Evolutionary conservation across 1,284 basidiomycete genomes (phyloP).

Genomic region (Boletus sp.): DNA sequence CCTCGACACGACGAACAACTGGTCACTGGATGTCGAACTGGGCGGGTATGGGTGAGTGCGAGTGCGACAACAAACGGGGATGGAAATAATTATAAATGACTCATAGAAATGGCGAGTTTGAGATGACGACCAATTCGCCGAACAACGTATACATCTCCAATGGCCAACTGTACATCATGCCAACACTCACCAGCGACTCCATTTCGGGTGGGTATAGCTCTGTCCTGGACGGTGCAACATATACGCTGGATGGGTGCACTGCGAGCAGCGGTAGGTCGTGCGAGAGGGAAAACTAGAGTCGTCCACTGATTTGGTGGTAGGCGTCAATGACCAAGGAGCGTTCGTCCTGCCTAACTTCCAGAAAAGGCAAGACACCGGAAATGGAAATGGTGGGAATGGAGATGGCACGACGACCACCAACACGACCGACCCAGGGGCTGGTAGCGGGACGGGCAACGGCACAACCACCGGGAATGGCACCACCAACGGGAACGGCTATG

Average conservation of each 20-base stretch:
- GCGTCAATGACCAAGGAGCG: conserved; percentile 15
- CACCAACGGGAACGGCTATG: background rate
- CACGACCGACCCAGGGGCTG: background rate
- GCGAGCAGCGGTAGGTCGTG: conserved; percentile 22
- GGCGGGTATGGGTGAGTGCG: conserved; percentile 76
- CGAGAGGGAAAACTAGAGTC: background rate
- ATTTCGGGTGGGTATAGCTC: conserved; percentile 47
- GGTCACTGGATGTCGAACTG: conserved; percentile 66
- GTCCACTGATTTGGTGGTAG: conserved; percentile 6
- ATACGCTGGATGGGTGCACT: conserved; percentile 69
- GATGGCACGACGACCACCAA: background rate
- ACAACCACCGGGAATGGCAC: conserved; percentile 7
- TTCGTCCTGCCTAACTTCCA: conserved; percentile 11
- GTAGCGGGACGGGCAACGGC: background rate
- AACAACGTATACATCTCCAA: conserved; percentile 70
- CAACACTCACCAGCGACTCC: conserved; percentile 70
- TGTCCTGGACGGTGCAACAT: conserved; percentile 60
- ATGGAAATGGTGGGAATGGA: conserved; percentile 16
- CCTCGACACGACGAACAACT: conserved; percentile 49
- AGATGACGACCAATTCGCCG: conserved; percentile 65
- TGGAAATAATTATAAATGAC: conserved; percentile 4
- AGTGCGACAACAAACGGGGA: conserved; percentile 21
- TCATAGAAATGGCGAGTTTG: conserved; percentile 69
- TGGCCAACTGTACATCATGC: conserved; percentile 73
- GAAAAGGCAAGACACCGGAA: conserved; percentile 28